Evolutionary conservation across 1,139 yeast genomes (phyloP), one percentile per base, ranked within the genome.

Genomic region (Magnusiomyces fungicola): DNA sequence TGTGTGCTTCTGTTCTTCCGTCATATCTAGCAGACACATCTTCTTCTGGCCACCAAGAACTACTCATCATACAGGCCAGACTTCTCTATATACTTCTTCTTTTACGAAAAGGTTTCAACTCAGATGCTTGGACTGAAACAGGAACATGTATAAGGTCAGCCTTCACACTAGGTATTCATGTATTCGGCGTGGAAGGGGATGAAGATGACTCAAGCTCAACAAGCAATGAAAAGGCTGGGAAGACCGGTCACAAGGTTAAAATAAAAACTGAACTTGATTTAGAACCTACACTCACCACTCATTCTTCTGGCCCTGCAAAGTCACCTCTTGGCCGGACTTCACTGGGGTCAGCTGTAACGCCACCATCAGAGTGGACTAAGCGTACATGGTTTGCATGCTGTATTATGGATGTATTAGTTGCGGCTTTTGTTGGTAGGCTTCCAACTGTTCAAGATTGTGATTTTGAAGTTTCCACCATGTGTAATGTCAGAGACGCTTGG

Each of bases 311-410:
- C 14, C 23, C 38, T 18, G 38, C 23, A 34, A 16, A 5, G 19
- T 18, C 38, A 6, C 38, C 38, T 9, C 16, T 18, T 21, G 19
- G 19, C 14, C n/a, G n/a, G n/a, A n/a, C n/a, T n/a, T n/a, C n/a
- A n/a, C n/a, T n/a, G n/a, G n/a, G n/a, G n/a, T n/a, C n/a, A n/a
- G 22, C 5, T 34, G 38, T 18, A 5, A 34, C 38, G 14, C 38
- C 37, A 18, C 22, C 45, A 14, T 27, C 52, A 12, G 49, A 45
- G 0, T 46, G 50, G 30, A 43, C 52, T 7, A 47, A 50, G 29
- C 50, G 57, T 18, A 56, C 58, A 2, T 56, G 59, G 59, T 50
- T 53, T 25, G 53, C 55, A 10, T 53, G 57, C 39, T 56, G 59
- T 39, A 49, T 56, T 23, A 45, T 56, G 14, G 59, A 56, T 24